Base-by-base conservation (phyloP, 352 stramenopile species). In the Globisporangium iwayamae region DNA sequence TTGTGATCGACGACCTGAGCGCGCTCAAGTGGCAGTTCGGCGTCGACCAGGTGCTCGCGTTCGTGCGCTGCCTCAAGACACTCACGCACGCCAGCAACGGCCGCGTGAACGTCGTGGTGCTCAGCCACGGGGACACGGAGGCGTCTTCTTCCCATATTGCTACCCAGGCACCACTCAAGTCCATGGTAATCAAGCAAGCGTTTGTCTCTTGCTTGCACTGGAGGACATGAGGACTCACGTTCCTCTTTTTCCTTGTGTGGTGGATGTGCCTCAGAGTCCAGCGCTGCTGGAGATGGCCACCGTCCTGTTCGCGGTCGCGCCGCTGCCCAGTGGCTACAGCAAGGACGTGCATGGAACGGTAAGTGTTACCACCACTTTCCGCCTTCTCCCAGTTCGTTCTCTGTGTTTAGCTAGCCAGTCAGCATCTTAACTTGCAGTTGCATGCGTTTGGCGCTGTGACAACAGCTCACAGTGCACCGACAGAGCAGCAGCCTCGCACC, bases 291-390 rank as follows among this genome's bases (percentile, higher is more conserved):
- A 93, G n/a, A 67, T 93, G 36, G 70, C 84, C 25, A 89, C 75
- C 0, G 70, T 89, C 39, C 66, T 77, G 3, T 75, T 91, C 43
- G 51, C 68, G 0, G 79, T 82, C 16, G 71, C 79, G n/a, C 76
- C 81, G 4, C 66, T 93, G 5, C 65, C 74, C 1, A 90, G 75
- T 47, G 84, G 84, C 14, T 93, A 91, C 69, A 90, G 76, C 53
- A 89, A 86, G 54, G 84, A 91, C 46, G 79, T 93, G 3, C 80
- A 93, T 34, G 84, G 84, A 62, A 89, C 82, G 47, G 84, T 93
- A 72, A 25, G 68, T 0, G 14, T 25, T 0, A 11, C 16, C 11
- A n/a, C 5, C 10, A 11, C 34, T 13, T 39, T 39, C 7, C 34
- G 7, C 10, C 34, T 39, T 11, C 34, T 39, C 25, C 25, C 25